Evolutionary conservation across 768 basidiomycete genomes (phyloP).

Genomic region (Kwoniella botswanensis): DNA sequence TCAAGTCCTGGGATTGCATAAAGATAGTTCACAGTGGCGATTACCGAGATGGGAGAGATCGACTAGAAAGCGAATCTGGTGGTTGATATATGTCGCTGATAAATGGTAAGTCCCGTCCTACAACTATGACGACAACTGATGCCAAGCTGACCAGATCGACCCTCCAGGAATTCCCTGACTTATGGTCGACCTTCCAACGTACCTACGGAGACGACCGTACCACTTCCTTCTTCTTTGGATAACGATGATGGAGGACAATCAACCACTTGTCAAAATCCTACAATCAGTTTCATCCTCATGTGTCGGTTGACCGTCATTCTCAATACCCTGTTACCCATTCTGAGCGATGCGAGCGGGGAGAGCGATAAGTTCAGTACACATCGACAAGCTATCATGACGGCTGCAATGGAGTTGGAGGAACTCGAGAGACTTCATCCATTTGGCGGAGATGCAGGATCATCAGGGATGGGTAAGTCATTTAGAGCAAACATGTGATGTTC

Average conservation of each 20-base stretch:
- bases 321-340: not conserved
- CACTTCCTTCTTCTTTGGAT: not conserved
- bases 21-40: not conserved
- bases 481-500: not conserved
- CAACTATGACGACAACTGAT: too few species aligned
- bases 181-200: not conserved
- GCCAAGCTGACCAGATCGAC: too few species aligned
- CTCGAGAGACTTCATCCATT: not conserved
- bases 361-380: not conserved
- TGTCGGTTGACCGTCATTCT: not conserved
- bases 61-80: conserved; percentile 1
- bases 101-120: not conserved
- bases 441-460: not conserved
- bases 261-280: not conserved
- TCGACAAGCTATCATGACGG: not conserved
- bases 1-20: not conserved
- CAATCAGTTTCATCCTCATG: not conserved
- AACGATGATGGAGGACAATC: not conserved
- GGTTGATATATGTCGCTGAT: not conserved
- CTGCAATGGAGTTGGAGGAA: not conserved
- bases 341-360: not conserved
- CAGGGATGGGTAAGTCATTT: not conserved
- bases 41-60: conserved; percentile 5
- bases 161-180: not conserved
- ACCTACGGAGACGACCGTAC: not conserved